These are phyloP conservation scores for Scheffersomyces insectosa DNA, from an alignment of 1,139 yeast genomes.

Conservation along the genomic window DNA sequence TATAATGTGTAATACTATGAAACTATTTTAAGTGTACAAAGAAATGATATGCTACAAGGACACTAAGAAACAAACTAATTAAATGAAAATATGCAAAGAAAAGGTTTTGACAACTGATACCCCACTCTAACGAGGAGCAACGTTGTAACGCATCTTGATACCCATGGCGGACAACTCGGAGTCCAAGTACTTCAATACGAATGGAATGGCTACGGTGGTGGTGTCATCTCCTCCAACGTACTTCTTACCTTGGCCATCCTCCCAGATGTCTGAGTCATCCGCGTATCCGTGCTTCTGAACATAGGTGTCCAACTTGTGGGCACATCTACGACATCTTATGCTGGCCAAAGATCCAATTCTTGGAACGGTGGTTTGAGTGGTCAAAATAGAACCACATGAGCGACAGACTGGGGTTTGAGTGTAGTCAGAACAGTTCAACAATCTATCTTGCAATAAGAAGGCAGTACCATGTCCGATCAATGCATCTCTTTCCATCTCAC, in stretches of 20 bases:
- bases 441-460: constrained; percentile 89
- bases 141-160: constrained; percentile 85
- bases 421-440: constrained; percentile 94
- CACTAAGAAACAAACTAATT: not conserved
- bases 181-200: constrained; percentile 91
- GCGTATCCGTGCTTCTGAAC: constrained; percentile 44
- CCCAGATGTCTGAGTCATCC: constrained; percentile 87
- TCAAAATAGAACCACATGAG: constrained; percentile 87
- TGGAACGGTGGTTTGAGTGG: constrained; percentile 90
- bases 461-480: constrained; percentile 99
- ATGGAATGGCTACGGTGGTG: constrained; percentile 94
- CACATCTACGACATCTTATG: constrained; percentile 90
- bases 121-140: constrained; percentile 51
- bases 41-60: not conserved
- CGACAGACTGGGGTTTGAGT: constrained; percentile 89
- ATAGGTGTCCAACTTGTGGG: constrained; percentile 56
- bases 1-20: no score
- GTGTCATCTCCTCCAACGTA: constrained; percentile 91
- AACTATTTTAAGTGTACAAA: no score
- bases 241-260: constrained; percentile 91
- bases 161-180: constrained; percentile 99
- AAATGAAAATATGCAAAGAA: constrained; percentile 1
- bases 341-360: constrained; percentile 80
- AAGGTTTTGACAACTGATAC: not conserved
- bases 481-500: constrained; percentile 99